Evolutionary conservation across 495 filamentous ascomycete genomes (phyloP), one percentile per base, ranked within the genome.

Genomic region (Trichocladium uniseriatum): DNA sequence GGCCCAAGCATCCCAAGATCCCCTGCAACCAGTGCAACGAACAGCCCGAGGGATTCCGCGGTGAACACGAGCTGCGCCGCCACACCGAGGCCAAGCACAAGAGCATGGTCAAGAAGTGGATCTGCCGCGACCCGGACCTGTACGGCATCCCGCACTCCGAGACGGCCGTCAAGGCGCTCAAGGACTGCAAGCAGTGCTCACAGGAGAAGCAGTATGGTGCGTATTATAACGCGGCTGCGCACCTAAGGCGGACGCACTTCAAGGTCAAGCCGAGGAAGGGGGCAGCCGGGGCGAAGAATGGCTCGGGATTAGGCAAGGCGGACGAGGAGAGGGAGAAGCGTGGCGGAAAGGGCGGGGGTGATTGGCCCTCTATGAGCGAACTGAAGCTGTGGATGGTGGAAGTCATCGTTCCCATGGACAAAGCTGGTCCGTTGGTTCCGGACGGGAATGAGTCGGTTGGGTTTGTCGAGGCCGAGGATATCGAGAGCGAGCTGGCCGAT

Each of bases 211-310:
- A 72, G 47, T 98, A 98, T 58, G 84, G 84, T 4, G 87, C 85
- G 19, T 94, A 98, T 65, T 96, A 98, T 62, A 98, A 98, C 55
- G 91, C 91, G 1, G 88, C 90, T 2, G 91, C 90, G 0, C 92
- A 96, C 62, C 75, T 98, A 13, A 79, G 90, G 16, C 80, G 92
- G 16, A 86, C 86, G 14, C 92, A 98, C 62, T 98, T 96, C 73
- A 71, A 66, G 38, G 56, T 68, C 51, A 71, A 69, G 58, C 62
- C 65, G 19, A 66, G 70, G 5, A 74, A 70, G 50, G 62, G 67
- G 31, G 31, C 40, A 59, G 59, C 57, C 45, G 60, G 61, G 19
- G 56, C 68, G 42, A 63, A 62, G 19, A 62, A 63, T 37, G 58
- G 59, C 8, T n/a, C 31, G 5, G 31, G 13, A 4, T 27, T 71